phyloP scores from a whole-genome alignment of 352 stramenopile genomes.

The Phytopythium ostracodes region DNA sequence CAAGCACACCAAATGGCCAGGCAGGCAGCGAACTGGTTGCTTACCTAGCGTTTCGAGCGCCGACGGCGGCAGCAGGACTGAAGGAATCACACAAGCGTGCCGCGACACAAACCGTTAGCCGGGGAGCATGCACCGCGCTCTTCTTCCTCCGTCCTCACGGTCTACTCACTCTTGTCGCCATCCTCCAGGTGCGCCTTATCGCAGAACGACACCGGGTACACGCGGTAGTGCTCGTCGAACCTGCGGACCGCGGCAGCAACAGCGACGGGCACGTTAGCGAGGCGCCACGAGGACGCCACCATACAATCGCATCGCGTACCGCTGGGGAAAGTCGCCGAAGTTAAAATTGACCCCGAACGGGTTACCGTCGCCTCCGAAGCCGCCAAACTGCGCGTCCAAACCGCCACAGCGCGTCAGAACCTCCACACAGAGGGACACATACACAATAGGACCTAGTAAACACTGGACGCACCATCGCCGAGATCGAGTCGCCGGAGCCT shows the following conservation, averaged over 20 bases:
- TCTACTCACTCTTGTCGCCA: conserved; percentile 73
- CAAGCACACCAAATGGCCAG: neutral
- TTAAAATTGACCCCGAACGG: conserved; percentile 82
- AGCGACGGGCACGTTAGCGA: neutral
- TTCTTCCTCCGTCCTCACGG: neutral
- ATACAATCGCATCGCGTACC: conserved; percentile 20
- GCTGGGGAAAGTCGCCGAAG: conserved; percentile 66
- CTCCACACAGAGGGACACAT: neutral
- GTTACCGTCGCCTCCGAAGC: conserved; percentile 69
- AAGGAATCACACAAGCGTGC: neutral
- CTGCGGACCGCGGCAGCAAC: conserved; percentile 18
- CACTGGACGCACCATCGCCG: conserved; percentile 4
- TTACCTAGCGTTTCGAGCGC: conserved; percentile 95
- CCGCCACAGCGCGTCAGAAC: neutral
- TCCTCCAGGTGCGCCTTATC: conserved; percentile 88
- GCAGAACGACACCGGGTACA: conserved; percentile 85
- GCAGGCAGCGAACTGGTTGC: neutral
- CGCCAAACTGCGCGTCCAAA: conserved; percentile 47
- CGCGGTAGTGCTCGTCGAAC: conserved; percentile 85
- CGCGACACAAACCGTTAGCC: neutral
- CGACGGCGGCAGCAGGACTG: conserved; percentile 95
- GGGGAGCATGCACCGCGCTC: neutral
- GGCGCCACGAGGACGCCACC: too few relatives aligned
- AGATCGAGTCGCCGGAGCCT: neutral
- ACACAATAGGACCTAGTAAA: neutral